These are phyloP conservation scores for Podila horticola DNA, from an alignment of 192 early-diverging fungal species.

Conservation along the genomic window DNA sequence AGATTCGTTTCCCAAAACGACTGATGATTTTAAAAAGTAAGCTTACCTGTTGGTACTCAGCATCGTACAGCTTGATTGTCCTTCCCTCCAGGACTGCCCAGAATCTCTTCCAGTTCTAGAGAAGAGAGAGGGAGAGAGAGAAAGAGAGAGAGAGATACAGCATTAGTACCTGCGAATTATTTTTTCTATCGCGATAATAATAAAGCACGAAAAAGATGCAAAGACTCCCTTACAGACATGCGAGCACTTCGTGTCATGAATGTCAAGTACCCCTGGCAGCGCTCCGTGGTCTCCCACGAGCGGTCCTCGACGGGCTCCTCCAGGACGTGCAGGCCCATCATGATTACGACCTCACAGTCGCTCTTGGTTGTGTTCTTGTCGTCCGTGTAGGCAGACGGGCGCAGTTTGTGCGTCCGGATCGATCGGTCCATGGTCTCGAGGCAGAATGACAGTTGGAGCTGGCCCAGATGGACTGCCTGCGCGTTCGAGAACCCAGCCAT, in stretches of 20 bases:
- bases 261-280: conserved; percentile 35
- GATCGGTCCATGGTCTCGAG: conserved; percentile 19
- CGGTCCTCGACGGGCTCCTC: conserved; percentile 39
- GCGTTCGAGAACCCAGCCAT: conserved; percentile 36
- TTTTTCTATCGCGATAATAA: background rate
- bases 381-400: background rate
- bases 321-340: conserved; percentile 34
- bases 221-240: conserved; percentile 17
- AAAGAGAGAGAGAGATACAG: no score
- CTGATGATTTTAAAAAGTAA: no score
- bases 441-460: conserved; percentile 30
- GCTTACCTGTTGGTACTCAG: conserved; percentile 37
- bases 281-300: conserved; percentile 29
- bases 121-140: no score
- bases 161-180: background rate
- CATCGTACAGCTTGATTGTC: conserved; percentile 38
- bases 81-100: conserved; percentile 44
- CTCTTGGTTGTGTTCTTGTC: conserved; percentile 13
- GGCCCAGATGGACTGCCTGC: conserved; percentile 14
- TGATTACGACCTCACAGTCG: conserved; percentile 35
- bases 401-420: conserved; percentile 24
- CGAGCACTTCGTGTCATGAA: conserved; percentile 38
- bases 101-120: conserved; percentile 40
- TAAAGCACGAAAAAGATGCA: no score
- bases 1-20: no score